These are phyloP conservation scores for Cryptococcus depauperatus DNA, from an alignment of 1,284 basidiomycete species.

Conservation along the genomic window DNA sequence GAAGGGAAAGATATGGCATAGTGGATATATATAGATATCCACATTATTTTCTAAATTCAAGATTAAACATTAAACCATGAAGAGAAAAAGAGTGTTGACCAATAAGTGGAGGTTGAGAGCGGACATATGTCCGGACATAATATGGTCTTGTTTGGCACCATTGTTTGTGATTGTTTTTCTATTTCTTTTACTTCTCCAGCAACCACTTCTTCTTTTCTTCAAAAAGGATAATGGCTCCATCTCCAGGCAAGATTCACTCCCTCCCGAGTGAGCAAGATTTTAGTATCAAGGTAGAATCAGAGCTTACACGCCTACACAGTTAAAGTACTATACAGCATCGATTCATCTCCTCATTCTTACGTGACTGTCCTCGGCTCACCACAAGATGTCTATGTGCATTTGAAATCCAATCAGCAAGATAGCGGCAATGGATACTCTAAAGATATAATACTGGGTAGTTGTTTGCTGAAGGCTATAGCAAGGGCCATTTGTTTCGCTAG, in stretches of 20 bases:
- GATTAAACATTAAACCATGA: too few species aligned
- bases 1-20: slow-evolving; percentile 7
- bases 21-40: not conserved
- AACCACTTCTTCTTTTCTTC: too few species aligned
- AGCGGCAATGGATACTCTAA: slow-evolving; percentile 2
- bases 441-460: slow-evolving; percentile 23
- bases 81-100: too few species aligned
- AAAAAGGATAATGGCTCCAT: slow-evolving; percentile 36
- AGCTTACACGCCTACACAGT: slow-evolving; percentile 19
- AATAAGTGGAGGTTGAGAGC: too few species aligned
- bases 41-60: too few species aligned
- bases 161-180: too few species aligned
- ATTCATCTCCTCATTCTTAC: slow-evolving; percentile 34
- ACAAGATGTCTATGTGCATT: slow-evolving; percentile 38
- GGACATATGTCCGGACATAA: too few species aligned
- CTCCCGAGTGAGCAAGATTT: slow-evolving; percentile 25
- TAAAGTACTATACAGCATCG: slow-evolving; percentile 40
- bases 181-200: too few species aligned
- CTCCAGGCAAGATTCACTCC: slow-evolving; percentile 36
- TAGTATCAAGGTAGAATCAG: not conserved
- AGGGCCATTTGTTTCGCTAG: slow-evolving; percentile 40
- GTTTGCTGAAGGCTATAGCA: slow-evolving; percentile 29
- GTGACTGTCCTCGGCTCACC: slow-evolving; percentile 30
- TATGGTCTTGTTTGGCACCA: too few species aligned
- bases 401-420: not conserved